Evolutionary conservation across 1,139 yeast genomes (phyloP), one percentile per base, ranked within the genome.

Genomic region (Komagataea norvegica): DNA sequence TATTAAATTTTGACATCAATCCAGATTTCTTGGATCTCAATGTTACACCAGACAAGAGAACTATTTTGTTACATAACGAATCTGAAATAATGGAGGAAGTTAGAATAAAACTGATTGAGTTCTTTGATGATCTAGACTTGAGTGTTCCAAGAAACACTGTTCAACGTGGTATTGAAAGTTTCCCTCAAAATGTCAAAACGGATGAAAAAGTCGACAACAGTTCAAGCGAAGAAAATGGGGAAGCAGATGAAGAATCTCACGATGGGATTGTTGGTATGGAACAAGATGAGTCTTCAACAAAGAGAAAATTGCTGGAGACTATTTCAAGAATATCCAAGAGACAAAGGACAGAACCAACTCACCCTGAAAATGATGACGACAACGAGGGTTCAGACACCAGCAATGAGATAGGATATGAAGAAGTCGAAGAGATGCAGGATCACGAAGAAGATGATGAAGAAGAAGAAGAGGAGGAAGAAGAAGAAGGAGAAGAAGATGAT

Each of bases 1-100:
- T 88, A 2, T 53, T 86, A 3, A 70, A 93, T 56, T 49, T 91
- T 25, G 54, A 55, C 8, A 57, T 87, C 10, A 69, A 72, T 31
- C 68, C 82, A 0, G 53, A 58, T 17, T 63, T 67, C 17, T 59
- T 85, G 25, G 99, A 91, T 61, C 70, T 91, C 15, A 91, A 91
- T 59, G 82, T 93, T 1, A 79, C 95, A 0, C 98, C 98, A 0
- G 96, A 91, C 55, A 91, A 91, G 55, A 66, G 93, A 33, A 73
- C 77, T 3, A 68, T 91, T 3, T 55, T 86, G 48, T 56, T 91
- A 1, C 89, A 82, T 40, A 69, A 77, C 44, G 96, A 89, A 56
- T 59, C 61, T 5, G 58, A 61, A 11, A 56, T 88, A 1, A 51
- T 83, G 8, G 83, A 79, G 27, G 59, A 62, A 2, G 50, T 87